These are phyloP conservation scores for Boletus hoseneyae DNA, from an alignment of 1,284 basidiomycete species.

Conservation along the genomic window DNA sequence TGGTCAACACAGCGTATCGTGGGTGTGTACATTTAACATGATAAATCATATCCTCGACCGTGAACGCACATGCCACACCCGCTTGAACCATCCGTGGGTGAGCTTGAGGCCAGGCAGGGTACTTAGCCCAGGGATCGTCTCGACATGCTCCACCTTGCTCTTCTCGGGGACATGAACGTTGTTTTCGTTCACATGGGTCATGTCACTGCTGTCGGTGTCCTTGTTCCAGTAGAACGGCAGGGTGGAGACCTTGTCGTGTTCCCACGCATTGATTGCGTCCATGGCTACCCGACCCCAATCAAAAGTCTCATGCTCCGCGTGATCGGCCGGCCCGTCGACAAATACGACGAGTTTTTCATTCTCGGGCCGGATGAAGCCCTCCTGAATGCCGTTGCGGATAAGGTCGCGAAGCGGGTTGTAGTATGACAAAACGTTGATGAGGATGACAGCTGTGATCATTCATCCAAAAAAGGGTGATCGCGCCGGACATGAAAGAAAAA, in stretches of 20 bases:
- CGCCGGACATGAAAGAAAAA: background rate
- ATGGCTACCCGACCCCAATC: constrained; percentile 80
- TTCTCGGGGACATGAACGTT: constrained; percentile 2
- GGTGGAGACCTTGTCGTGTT: constrained; percentile 31
- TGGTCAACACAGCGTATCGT: constrained; percentile 11
- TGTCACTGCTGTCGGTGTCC: constrained; percentile 32
- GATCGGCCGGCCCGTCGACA: constrained; percentile 65
- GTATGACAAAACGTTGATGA: constrained; percentile 80
- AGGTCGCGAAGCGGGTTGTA: constrained; percentile 77
- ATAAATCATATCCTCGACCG: constrained; percentile 23
- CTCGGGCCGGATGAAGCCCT: constrained; percentile 70
- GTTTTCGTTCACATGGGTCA: constrained; percentile 23
- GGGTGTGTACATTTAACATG: background rate
- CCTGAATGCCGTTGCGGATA: constrained; percentile 61
- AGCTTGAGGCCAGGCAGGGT: constrained; percentile 27
- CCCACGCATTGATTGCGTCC: constrained; percentile 65
- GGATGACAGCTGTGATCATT: constrained; percentile 58
- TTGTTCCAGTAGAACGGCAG: constrained; percentile 42
- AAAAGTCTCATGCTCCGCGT: constrained; percentile 51
- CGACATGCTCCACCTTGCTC: constrained; percentile 20
- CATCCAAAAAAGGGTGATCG: too few species aligned
- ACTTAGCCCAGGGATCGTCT: constrained; percentile 24
- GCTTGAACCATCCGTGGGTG: constrained; percentile 30
- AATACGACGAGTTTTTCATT: constrained; percentile 65
- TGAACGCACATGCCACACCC: constrained; percentile 31